Evolutionary conservation across 768 basidiomycete species (phyloP), one percentile per base, ranked within the genome.

Genomic region (Russula virescens): DNA sequence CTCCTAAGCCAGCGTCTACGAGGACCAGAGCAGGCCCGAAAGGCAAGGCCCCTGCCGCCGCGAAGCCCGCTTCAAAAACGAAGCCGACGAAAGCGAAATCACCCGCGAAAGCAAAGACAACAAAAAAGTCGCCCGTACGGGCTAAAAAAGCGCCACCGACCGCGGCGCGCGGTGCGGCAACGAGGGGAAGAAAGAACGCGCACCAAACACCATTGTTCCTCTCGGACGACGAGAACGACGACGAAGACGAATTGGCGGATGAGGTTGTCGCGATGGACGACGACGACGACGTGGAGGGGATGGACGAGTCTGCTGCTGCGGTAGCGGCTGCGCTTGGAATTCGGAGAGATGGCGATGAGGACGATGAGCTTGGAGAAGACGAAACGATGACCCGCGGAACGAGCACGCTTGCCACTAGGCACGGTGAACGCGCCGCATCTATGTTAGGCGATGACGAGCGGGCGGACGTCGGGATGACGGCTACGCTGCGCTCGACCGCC

Each of bases 401-500:
- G 28, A 46, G 14, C 16, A 14, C 51, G 28, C 23, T 21, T 26
- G 56, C 35, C n/a, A n/a, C n/a, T n/a, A n/a, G n/a, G 21, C 49
- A 25, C 16, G 55, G 42, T 0, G 40, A 42, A 1, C 23, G n/a
- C n/a, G n/a, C 14, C 23, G 38, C 21, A 10, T n/a, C 13, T 3
- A 25, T 6, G 23, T 23, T 26, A 5, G 62, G 63, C 19, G 49
- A 57, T 19, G 42, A 53, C 21, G 58, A 55, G 26, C 19, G 38
- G 45, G 34, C 14, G 38, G 50, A 69, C 21, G 61, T 55, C 4
- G 69, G 51, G 26, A 52, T 66, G 67, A 46, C 64, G 46, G 40
- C 74, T 69, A 57, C 69, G 68, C 18, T 68, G 63, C 55, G 77
- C 45, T 66, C 68, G 19, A 55, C 57, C 23, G 60, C 58, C 10